Evolutionary conservation across 441 rosid genomes (phyloP), one percentile per base, ranked within the genome.

Genomic region (Brassica balearica): DNA sequence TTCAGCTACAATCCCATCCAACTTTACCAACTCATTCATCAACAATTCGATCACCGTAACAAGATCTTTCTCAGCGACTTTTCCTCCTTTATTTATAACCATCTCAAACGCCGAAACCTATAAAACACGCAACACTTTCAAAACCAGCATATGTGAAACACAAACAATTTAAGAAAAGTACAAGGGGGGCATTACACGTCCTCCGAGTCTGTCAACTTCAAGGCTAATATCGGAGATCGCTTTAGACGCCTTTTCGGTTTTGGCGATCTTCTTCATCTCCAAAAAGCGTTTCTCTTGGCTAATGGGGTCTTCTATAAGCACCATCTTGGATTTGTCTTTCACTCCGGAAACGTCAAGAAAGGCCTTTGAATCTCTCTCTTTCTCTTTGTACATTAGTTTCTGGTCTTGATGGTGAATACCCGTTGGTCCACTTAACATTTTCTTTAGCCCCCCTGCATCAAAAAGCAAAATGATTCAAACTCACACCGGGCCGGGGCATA

Each of bases 381-480:
- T 96, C 74, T 91, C 97, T 78, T 94, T 96, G 83, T 85, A 94
- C 41, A 91, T 65, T 81, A 96, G 87, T 80, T 92, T 96, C 83
- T 94, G 99, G 75, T 96, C 99, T 80, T 91, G 87, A 81, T 88
- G 96, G 80, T 94, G 92, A 68, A 96, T 69, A 6, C 99, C 97
- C 9, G 99, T 96, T 43, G 92, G 90, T 79, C 92, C 98, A 20
- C 87, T 60, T 85, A 94, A 80, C 93, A 88, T 82, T 84, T 92
- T 96, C 91, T 94, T 96, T 86, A 96, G 77, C 83, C 92, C 99
- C 84, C 97, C 99, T 96, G 87, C 63, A 71, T 67, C 32, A 5
- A 59, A 48, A 46, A 46, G 53, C 14, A 48, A 48, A 48, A 48
- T 48, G 55, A 48, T 48, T 48, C 17, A 48, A n/a, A 48, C 17